These are phyloP conservation scores for Prototheca stagnorum DNA, from an alignment of 163 green algal genomes.

Conservation along the genomic window DNA sequence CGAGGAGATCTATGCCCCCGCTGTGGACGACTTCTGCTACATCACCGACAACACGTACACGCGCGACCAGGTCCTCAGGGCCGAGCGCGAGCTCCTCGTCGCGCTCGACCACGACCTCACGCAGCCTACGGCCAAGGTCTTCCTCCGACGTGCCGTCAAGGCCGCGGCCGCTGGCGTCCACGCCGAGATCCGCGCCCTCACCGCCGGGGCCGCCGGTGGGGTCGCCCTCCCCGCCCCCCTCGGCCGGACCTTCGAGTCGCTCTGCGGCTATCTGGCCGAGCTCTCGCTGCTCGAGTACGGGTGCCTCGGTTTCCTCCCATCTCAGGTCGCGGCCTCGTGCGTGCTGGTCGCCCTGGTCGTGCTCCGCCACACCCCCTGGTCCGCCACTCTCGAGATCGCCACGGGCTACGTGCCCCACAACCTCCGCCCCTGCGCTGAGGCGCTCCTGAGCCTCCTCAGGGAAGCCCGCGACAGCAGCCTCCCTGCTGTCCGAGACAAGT, in stretches of 20 bases:
- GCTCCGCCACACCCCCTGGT: slow-evolving; percentile 12
- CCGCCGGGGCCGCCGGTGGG: too few relatives aligned
- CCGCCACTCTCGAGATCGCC: slow-evolving; percentile 23
- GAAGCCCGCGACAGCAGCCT: slow-evolving; percentile 7
- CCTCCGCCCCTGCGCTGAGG: slow-evolving; percentile 14
- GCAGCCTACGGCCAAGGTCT: slow-evolving; percentile 57
- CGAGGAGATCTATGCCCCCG: slow-evolving; percentile 84
- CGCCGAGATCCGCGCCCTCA: too few relatives aligned
- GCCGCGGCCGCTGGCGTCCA: slow-evolving; percentile 6
- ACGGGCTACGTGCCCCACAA: slow-evolving; percentile 14
- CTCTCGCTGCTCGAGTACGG: slow-evolving; percentile 40
- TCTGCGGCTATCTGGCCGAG: slow-evolving; percentile 35
- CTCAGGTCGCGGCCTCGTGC: slow-evolving; percentile 29
- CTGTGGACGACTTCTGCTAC: slow-evolving; percentile 69
- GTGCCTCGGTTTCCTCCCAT: slow-evolving; percentile 38
- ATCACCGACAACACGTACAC: slow-evolving; percentile 97
- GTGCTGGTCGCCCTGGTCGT: slow-evolving; percentile 20
- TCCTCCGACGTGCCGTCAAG: slow-evolving; percentile 59
- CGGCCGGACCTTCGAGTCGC: slow-evolving; percentile 20
- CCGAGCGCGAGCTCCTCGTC: slow-evolving; percentile 67
- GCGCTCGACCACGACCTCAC: slow-evolving; percentile 73
- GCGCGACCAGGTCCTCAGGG: slow-evolving; percentile 47
- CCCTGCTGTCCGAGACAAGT: slow-evolving; percentile 26
- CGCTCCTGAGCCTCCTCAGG: slow-evolving; percentile 13
- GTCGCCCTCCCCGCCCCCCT: too few relatives aligned